Conservation (phyloP, 1,139 yeast genomes). For the Candida sp. region DNA sequence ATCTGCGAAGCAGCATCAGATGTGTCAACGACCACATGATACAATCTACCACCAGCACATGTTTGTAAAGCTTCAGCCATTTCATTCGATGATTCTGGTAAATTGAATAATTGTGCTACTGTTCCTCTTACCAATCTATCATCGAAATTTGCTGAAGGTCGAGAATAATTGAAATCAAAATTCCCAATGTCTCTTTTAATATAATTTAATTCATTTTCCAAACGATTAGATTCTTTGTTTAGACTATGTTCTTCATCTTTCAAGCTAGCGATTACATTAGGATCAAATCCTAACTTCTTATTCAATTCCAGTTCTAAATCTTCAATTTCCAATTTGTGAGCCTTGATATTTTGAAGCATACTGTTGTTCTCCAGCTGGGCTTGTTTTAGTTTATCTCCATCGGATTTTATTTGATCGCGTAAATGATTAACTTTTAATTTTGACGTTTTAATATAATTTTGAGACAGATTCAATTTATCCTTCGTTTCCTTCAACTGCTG, state of each 20-base stretch:
- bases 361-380: constrained; percentile 55
- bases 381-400: constrained; percentile 47
- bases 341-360: constrained; percentile 40
- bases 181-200: constrained; percentile 67
- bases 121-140: constrained; percentile 73
- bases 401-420: constrained; percentile 48
- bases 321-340: constrained; percentile 35
- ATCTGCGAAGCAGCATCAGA: constrained; percentile 82
- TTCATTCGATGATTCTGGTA: constrained; percentile 54
- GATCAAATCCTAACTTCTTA: constrained; percentile 56
- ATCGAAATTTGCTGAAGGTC: constrained; percentile 62
- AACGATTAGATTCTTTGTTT: constrained; percentile 22
- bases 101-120: constrained; percentile 78
- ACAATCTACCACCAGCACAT: constrained; percentile 91
- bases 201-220: constrained; percentile 51
- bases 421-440: constrained; percentile 59
- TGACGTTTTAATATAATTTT: constrained; percentile 58
- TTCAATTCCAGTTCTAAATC: constrained; percentile 43
- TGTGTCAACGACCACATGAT: constrained; percentile 87
- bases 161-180: constrained; percentile 71
- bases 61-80: constrained; percentile 86
- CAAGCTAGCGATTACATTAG: constrained; percentile 42
- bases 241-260: constrained; percentile 38
- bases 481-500: constrained; percentile 71
- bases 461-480: constrained; percentile 50